A percentile compares a stretch with the other conserved stretches of the same genome.
phyloP scores from a whole-genome alignment of 2,329 filamentous ascomycete species.

The Cladophialophora yegresii region DNA sequence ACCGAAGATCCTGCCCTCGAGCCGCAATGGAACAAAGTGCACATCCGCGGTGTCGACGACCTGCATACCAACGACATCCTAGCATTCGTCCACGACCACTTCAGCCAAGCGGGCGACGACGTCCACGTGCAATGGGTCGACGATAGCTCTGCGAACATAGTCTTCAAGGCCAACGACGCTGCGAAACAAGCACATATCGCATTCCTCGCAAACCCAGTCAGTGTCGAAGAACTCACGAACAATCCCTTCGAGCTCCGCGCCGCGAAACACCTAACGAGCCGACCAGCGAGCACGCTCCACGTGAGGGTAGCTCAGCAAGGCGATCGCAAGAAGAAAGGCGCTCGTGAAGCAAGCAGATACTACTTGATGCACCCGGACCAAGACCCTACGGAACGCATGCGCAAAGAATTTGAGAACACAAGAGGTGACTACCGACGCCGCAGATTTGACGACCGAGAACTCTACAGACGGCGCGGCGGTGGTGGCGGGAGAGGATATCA shows the following conservation, averaged over 20 bases:
- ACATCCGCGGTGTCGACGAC: conserved; percentile 79
- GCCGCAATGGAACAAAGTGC: conserved; percentile 62
- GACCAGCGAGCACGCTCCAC: conserved; percentile 68
- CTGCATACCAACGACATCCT: conserved; percentile 79
- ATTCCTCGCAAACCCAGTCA: conserved; percentile 45
- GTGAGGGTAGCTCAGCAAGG: conserved; percentile 72
- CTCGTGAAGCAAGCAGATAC: conserved; percentile 79
- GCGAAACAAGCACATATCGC: conserved; percentile 57
- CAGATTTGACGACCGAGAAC: conserved; percentile 64
- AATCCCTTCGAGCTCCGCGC: conserved; percentile 65
- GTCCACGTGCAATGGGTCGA: conserved; percentile 86
- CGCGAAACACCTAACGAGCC: conserved; percentile 68
- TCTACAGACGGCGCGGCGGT: conserved; percentile 42
- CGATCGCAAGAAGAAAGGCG: conserved; percentile 79
- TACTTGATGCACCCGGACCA: conserved; percentile 90
- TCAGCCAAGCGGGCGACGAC: conserved; percentile 53
- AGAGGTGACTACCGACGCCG: conserved; percentile 51
- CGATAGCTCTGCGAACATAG: conserved; percentile 82
- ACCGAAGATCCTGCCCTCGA: conserved; percentile 36
- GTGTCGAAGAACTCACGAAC: conserved; percentile 49
- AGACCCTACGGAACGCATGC: conserved; percentile 73
- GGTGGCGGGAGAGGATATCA: conserved; percentile 24
- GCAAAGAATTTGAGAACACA: conserved; percentile 55
- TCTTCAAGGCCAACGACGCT: conserved; percentile 64
- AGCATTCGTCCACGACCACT: conserved; percentile 71